phyloP scores from a whole-genome alignment of 1,284 basidiomycete genomes.

The Phylloboletellus chloephorus region DNA sequence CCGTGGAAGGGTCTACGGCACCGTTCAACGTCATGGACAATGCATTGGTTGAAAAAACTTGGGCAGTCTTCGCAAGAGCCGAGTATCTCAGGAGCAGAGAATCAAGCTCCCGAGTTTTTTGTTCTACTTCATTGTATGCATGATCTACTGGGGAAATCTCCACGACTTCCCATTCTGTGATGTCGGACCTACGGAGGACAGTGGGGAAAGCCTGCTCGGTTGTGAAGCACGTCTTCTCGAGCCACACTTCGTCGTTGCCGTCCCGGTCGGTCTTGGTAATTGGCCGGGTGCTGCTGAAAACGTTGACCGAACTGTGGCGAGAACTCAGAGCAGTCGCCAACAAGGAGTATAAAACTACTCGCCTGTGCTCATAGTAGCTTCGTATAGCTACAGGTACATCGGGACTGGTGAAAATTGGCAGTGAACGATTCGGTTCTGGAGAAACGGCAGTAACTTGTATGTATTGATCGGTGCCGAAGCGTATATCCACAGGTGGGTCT shows the following conservation, averaged over 20 bases:
- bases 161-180: constrained; percentile 67
- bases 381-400: constrained; percentile 79
- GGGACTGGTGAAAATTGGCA: constrained; percentile 80
- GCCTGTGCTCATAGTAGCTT: constrained; percentile 87
- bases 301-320: constrained; percentile 61
- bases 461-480: constrained; percentile 76
- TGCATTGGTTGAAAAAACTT: constrained; percentile 73
- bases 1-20: constrained; percentile 77
- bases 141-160: constrained; percentile 87
- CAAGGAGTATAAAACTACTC: constrained; percentile 8
- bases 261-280: constrained; percentile 57
- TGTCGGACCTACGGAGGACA: constrained; percentile 85
- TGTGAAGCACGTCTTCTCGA: constrained; percentile 82
- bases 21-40: constrained; percentile 86
- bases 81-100: constrained; percentile 69
- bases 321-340: background rate
- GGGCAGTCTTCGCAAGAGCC: constrained; percentile 69
- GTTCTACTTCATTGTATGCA: constrained; percentile 76
- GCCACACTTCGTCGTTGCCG: constrained; percentile 74
- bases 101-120: constrained; percentile 71
- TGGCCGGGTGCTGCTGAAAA: constrained; percentile 77
- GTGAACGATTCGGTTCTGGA: constrained; percentile 78
- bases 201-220: constrained; percentile 92
- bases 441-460: constrained; percentile 84
- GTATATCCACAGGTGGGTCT: constrained; percentile 77